These are phyloP conservation scores for Wickerhamiella sorbophila DNA, from an alignment of 805 yeast genomes.

Conservation along the genomic window DNA sequence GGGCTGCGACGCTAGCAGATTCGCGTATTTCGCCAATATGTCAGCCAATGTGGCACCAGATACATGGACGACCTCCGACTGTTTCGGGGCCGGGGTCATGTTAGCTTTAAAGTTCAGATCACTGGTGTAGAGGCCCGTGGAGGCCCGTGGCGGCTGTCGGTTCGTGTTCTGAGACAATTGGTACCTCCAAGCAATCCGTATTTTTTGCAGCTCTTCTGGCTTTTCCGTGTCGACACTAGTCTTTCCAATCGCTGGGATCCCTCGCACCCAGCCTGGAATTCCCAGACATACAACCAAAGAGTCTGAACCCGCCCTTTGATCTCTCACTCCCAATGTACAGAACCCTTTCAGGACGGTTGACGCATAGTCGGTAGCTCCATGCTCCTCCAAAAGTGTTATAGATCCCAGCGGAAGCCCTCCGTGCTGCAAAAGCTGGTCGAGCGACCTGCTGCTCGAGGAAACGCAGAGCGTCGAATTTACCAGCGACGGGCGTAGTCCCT, in stretches of 20 bases:
- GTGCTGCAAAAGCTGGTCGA: constrained; percentile 64
- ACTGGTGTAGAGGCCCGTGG: constrained; percentile 16
- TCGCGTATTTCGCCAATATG: constrained; percentile 31
- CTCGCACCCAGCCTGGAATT: constrained; percentile 14
- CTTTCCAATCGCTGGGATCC: constrained; percentile 39
- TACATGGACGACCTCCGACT: constrained; percentile 13
- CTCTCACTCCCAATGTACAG: constrained; percentile 55
- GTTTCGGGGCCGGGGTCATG: constrained; percentile 14
- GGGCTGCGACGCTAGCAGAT: constrained; percentile 24
- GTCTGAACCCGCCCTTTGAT: constrained; percentile 38
- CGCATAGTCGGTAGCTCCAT: constrained; percentile 78
- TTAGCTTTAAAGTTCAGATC: constrained; percentile 11
- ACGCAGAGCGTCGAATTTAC: constrained; percentile 59
- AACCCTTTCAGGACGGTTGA: constrained; percentile 53
- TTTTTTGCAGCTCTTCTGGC: constrained; percentile 29
- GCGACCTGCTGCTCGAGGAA: constrained; percentile 66
- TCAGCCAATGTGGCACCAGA: constrained; percentile 13
- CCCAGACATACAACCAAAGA: constrained; percentile 15
- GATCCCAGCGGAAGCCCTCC: constrained; percentile 75
- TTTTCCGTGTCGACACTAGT: constrained; percentile 39
- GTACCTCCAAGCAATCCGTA: constrained; percentile 93
- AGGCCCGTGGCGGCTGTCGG: neutral
- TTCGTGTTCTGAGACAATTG: constrained; percentile 31
- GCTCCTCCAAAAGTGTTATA: constrained; percentile 60
- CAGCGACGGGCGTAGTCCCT: constrained; percentile 63